Evolutionary conservation across 1,284 basidiomycete genomes (phyloP), one percentile per base, ranked within the genome.

Genomic region (Golubevia pallescens): DNA sequence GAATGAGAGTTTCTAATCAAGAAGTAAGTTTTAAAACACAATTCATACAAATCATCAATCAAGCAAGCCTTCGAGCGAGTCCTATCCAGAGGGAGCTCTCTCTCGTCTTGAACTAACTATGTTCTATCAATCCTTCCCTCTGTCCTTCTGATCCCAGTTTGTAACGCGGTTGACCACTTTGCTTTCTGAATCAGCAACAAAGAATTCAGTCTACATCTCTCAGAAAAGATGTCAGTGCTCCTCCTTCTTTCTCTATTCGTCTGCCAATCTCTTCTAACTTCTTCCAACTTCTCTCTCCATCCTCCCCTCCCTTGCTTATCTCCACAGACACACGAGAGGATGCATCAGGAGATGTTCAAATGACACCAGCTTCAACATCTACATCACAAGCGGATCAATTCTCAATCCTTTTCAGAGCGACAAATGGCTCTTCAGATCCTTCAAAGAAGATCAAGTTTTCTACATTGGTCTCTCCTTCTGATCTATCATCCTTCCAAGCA

Each of bases 181-280:
- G 10, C 81, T 81, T 48, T 61, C 66, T 38, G 53, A 65, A 3
- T 70, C 74, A 52, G 66, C 66, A 6, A 42, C 68, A 0, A 69
- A 75, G 60, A 73, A 80, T 62, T 80, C 80, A 48, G 74, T 83
- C 63, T 80, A 79, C 63, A 58, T 83, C 8, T 70, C 73, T 1
- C 70, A 73, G 7, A 83, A 83, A 61, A 65, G 62, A 14, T 63
- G 68, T 52, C 63, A 38, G 34, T 38, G 10, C 34, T 5, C 5
- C 34, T 38, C 34, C 34, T 10, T 5, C 10, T 10, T 38, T 38
- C 34, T 38, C 34, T 38, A 38, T 38, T 10, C 10, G 5, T 4
- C 34, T 5, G 34, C 34, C 34, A 38, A 5, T 4, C 34, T 10
- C 34, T 38, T 38, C 34, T 10, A 5, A 38, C 34, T 38, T 38